Percentiles rank a stretch among this genome's conserved stretches.
These are phyloP conservation scores for Kazachstania kunashirensis DNA, from an alignment of 805 yeast genomes.

Conservation along the genomic window DNA sequence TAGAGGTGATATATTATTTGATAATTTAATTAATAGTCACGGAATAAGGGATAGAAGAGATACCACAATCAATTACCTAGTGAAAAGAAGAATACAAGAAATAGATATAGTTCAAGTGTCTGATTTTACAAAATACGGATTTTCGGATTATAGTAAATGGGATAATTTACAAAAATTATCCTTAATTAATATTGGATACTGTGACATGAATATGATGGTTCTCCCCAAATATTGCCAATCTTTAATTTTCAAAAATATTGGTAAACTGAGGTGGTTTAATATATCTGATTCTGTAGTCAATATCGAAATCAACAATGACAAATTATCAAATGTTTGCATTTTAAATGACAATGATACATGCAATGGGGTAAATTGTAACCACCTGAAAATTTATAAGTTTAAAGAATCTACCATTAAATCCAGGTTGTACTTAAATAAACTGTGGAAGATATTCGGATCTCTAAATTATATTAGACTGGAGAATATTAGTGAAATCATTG, in stretches of 20 bases:
- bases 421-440: too few relatives aligned
- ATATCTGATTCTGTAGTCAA: too few relatives aligned
- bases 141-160: conserved; percentile 25
- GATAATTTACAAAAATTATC: conserved; percentile 17
- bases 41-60: conserved; percentile 27
- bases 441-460: too few relatives aligned
- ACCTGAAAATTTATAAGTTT: too few relatives aligned
- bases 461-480: too few relatives aligned
- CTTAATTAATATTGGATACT: conserved; percentile 9
- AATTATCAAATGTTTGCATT: too few relatives aligned
- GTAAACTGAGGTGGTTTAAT: conserved; percentile 23
- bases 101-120: conserved; percentile 12
- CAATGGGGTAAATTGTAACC: too few relatives aligned
- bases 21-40: conserved; percentile 21
- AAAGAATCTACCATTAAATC: too few relatives aligned
- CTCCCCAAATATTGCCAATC: conserved; percentile 18
- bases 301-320: too few relatives aligned
- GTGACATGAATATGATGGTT: conserved; percentile 20
- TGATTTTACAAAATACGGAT: conserved; percentile 8
- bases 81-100: conserved; percentile 13
- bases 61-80: conserved; percentile 17
- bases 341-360: too few relatives aligned
- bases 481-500: too few relatives aligned
- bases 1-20: conserved; percentile 17
- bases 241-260: conserved; percentile 11